Conservation (phyloP, 1,284 basidiomycete genomes). For the Malassezia cuniculi region DNA sequence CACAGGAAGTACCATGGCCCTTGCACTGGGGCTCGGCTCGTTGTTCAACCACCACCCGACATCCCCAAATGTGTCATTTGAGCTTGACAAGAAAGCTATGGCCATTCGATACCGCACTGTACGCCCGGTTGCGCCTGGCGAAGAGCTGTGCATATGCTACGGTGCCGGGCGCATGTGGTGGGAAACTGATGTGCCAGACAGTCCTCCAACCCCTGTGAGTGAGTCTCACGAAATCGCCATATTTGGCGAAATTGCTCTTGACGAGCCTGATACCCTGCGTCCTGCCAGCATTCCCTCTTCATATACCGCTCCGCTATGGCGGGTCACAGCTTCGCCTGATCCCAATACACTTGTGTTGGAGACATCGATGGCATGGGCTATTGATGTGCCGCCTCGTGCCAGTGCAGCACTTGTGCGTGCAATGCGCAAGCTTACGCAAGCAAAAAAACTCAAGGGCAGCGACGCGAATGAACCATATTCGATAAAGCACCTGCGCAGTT, state of each 20-base stretch:
- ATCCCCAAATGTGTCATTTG: conserved; percentile 60
- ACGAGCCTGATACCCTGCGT: neutral
- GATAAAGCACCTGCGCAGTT: conserved; percentile 25
- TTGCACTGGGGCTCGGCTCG: conserved; percentile 72
- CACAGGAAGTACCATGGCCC: conserved; percentile 61
- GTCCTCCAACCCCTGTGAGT: conserved; percentile 5
- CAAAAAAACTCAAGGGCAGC: conserved; percentile 14
- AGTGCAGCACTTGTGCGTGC: conserved; percentile 13
- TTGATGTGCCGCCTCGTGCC: conserved; percentile 55
- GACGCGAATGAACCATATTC: conserved; percentile 20
- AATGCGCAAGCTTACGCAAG: conserved; percentile 17
- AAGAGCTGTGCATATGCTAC: conserved; percentile 70
- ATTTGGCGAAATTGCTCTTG: conserved; percentile 3
- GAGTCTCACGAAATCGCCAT: conserved; percentile 5
- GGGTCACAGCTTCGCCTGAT: conserved; percentile 44
- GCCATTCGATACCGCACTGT: conserved; percentile 58
- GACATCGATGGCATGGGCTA: conserved; percentile 64
- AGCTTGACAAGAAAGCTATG: conserved; percentile 49
- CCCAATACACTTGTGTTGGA: conserved; percentile 41
- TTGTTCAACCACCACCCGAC: conserved; percentile 62
- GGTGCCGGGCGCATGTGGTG: conserved; percentile 47
- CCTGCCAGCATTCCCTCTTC: neutral
- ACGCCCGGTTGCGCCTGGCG: conserved; percentile 51
- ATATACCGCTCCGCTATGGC: conserved; percentile 29
- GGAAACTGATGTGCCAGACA: conserved; percentile 16